Evolutionary conservation across 2,329 filamentous ascomycete species (phyloP).

Genomic region (Paecilomyces formosus): DNA sequence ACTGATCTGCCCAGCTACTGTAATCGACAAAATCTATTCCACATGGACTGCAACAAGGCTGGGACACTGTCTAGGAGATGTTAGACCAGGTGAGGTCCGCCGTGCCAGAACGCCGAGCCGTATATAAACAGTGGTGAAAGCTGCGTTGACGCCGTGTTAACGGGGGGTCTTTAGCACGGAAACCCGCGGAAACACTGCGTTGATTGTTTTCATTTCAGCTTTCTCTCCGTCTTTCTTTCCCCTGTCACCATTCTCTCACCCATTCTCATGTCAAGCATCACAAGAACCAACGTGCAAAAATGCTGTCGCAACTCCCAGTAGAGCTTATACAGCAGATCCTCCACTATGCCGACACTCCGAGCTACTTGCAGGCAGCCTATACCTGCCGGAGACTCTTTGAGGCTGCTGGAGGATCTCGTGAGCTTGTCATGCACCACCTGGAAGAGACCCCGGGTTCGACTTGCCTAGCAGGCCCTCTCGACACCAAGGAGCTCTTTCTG

Average conservation of each 20-base stretch:
- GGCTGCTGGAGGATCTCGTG: conserved; percentile 26
- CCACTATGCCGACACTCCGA: conserved; percentile 21
- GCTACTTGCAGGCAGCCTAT: conserved; percentile 30
- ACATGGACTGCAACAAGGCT: background rate
- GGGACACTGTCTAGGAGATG: background rate
- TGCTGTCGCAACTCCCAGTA: conserved; percentile 29
- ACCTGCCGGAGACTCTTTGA: conserved; percentile 28
- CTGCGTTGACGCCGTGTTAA: background rate
- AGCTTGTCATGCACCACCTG: conserved; percentile 30
- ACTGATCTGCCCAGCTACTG: background rate
- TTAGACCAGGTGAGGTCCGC: background rate
- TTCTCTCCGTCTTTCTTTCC: no score
- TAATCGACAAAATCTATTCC: background rate
- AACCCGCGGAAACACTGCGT: background rate
- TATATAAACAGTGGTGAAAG: background rate
- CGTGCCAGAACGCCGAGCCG: background rate
- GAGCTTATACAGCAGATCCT: conserved; percentile 35
- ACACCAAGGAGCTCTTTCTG: conserved; percentile 21
- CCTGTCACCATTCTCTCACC: background rate
- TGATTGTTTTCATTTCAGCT: background rate
- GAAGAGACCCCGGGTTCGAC: conserved; percentile 24
- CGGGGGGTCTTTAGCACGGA: background rate
- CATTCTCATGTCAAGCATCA: background rate
- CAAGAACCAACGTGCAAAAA: conserved; percentile 2
- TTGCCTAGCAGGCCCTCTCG: conserved; percentile 9